Evolutionary conservation across 2,329 filamentous ascomycete genomes (phyloP), one percentile per base, ranked within the genome.

Genomic region (Aspergillus sp.): DNA sequence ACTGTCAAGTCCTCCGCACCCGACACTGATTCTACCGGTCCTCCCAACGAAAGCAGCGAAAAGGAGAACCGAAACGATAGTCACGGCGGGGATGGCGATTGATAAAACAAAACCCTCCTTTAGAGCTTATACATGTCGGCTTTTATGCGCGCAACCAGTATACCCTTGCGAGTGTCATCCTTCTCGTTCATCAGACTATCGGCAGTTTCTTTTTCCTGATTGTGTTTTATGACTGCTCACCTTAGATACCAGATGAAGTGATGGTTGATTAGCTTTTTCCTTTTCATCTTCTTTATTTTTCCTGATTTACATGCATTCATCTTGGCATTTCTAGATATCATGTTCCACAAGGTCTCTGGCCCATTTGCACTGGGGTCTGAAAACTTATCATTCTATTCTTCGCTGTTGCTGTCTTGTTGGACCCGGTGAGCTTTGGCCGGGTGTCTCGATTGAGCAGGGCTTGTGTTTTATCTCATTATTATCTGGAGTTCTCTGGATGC

Each of bases 21-120:
- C 32, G 55, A 56, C 19, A 43, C 43, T 6, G 54, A 52, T 7
- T 39, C 48, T 6, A 27, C 46, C 2, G 44, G 52, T 27, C 33
- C 50, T n/a, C 48, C 40, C 8, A 52, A 50, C 27, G 46, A 56
- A 42, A 52, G 37, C 42, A 60, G 50, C 13, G 60, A 63, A 41
- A 61, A 62, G 44, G 58, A 67, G 44, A 62, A 64, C 32, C 51
- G 52, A 40, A 52, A 52, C 31, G 50, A 61, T 26, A 58, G 50
- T 37, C 48, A 55, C 39, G 48, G 48, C 13, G 52, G 55, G 13
- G 51, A 56, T 42, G 50, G 52, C 35, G 44, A 46, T 48, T 56
- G 37, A 54, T 39, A 7, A n/a, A 6, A 9, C 34, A 29, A 39
- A 36, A 19, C 42, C 37, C 36, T 43, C 32, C 30, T 40, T 11